These are phyloP conservation scores for Purshia tridentata DNA, from an alignment of 306 rosid species.

Conservation along the genomic window DNA sequence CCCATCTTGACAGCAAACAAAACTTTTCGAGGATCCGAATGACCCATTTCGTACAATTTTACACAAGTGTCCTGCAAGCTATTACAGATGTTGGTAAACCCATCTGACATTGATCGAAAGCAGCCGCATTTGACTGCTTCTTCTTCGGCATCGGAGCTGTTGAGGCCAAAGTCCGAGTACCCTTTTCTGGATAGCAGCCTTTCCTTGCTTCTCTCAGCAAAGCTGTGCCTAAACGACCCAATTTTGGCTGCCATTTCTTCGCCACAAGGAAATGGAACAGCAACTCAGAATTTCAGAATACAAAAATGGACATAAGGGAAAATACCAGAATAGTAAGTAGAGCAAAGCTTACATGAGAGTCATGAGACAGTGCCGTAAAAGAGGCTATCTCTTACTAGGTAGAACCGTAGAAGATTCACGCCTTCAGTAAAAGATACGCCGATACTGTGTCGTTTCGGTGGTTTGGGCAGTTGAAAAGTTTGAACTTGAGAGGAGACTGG, in stretches of 20 bases:
- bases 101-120: constrained; percentile 46
- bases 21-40: constrained; percentile 57
- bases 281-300: background rate
- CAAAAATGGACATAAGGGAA: background rate
- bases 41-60: constrained; percentile 59
- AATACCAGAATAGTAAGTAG: background rate
- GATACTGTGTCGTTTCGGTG: background rate
- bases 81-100: constrained; percentile 24
- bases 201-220: constrained; percentile 60
- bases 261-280: background rate
- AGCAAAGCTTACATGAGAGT: background rate
- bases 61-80: background rate
- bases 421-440: too few relatives aligned
- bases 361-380: background rate
- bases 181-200: constrained; percentile 45
- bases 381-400: too few relatives aligned
- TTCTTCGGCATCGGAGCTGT: constrained; percentile 13
- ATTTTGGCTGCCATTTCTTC: constrained; percentile 31
- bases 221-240: constrained; percentile 61
- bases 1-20: constrained; percentile 60
- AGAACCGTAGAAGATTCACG: too few relatives aligned
- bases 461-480: background rate
- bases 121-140: constrained; percentile 21
- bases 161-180: constrained; percentile 35
- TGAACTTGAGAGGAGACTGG: background rate